Percentiles rank a stretch among this genome's conserved stretches.
Conservation (phyloP, 768 basidiomycete genomes). For the Boletus sp. region DNA sequence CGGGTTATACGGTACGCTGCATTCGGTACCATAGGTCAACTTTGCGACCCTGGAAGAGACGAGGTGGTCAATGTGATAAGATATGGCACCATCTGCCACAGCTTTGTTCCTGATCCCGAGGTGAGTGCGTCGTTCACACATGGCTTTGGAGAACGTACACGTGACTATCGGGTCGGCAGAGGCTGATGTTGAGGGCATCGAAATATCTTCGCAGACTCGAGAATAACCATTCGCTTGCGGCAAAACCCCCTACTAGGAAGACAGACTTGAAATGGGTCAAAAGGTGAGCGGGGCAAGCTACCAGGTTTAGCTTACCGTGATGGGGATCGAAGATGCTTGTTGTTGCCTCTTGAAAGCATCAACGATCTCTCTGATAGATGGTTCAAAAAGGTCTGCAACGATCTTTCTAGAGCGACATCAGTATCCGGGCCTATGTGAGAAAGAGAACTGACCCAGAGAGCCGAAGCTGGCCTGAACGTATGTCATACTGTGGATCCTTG, state of each 20-base stretch:
- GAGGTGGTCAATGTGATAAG: constrained; percentile 44
- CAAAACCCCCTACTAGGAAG: constrained; percentile 55
- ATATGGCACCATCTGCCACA: constrained; percentile 51
- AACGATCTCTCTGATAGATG: constrained; percentile 38
- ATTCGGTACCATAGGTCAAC: constrained; percentile 47
- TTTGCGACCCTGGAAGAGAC: constrained; percentile 49
- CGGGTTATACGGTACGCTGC: constrained; percentile 35
- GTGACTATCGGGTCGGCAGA: constrained; percentile 53
- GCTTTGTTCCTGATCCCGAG: constrained; percentile 41
- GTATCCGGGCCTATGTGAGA: not conserved
- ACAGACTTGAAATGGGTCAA: constrained; percentile 28
- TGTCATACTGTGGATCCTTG: constrained; percentile 38
- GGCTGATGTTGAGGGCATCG: constrained; percentile 36
- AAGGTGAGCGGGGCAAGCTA: not conserved
- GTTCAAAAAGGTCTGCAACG: constrained; percentile 44
- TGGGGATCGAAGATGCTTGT: constrained; percentile 27
- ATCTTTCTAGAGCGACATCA: constrained; percentile 28
- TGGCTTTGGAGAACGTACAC: constrained; percentile 39
- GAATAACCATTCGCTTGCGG: constrained; percentile 50
- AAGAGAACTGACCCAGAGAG: constrained; percentile 33
- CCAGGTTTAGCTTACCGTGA: constrained; percentile 29
- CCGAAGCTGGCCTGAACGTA: constrained; percentile 40
- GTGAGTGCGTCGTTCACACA: constrained; percentile 10
- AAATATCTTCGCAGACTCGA: constrained; percentile 40
- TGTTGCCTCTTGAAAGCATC: constrained; percentile 36